phyloP scores from a whole-genome alignment of 2,329 filamentous ascomycete genomes.

The Ophiostoma novo-ulmi region DNA sequence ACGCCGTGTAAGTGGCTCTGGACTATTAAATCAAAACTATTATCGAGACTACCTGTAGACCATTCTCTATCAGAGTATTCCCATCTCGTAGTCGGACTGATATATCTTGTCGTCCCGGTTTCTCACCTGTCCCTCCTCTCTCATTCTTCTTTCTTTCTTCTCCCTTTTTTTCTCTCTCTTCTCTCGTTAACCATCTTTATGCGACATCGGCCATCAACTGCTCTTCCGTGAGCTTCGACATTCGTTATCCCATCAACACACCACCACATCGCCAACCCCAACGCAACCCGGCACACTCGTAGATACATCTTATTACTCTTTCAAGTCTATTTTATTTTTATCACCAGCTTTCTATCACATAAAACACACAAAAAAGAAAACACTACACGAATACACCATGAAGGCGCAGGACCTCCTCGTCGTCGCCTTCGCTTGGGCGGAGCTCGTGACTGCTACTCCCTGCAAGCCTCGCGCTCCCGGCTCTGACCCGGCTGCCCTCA shows the following conservation, averaged over 20 bases:
- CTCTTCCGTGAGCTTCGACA: conserved; percentile 8
- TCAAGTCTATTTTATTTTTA: neutral
- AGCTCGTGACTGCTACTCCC: neutral
- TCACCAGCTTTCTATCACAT: neutral
- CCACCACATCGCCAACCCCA: neutral
- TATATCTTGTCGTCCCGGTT: conserved; percentile 12
- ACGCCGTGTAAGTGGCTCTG: neutral
- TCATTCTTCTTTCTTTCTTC: neutral
- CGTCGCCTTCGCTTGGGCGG: neutral
- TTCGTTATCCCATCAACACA: conserved; percentile 5
- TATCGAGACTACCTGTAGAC: neutral
- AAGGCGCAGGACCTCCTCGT: conserved; percentile 12
- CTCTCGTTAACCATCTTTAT: neutral
- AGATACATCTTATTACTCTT: neutral
- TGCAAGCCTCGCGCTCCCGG: conserved; percentile 5
- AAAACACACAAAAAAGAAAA: neutral
- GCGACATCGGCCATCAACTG: neutral
- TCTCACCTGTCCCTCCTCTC: neutral
- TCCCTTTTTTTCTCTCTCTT: neutral
- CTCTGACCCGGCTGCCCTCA: neutral
- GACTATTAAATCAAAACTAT: neutral
- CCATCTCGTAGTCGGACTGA: neutral
- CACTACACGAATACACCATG: neutral
- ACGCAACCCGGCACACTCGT: neutral
- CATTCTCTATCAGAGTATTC: neutral